Conservation (phyloP, 345 rosid species). For the Eucalyptus dawsonii region DNA sequence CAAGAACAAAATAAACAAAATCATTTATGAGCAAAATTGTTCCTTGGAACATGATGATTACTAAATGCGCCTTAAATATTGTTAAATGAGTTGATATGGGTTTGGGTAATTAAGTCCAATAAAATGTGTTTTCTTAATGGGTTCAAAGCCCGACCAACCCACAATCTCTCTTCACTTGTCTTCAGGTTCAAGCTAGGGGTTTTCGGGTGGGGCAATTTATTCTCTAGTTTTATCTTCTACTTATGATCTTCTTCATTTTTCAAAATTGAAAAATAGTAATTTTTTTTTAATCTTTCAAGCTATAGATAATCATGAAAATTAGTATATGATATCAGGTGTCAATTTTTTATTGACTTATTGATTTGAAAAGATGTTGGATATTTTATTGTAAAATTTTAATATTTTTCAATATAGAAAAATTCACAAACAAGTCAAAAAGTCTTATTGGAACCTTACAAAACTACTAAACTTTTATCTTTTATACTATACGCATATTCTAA, state of each 20-base stretch:
- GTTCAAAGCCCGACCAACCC: not conserved
- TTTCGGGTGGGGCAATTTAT: not conserved
- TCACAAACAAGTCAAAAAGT: not conserved
- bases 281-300: not conserved
- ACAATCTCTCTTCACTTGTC: not conserved
- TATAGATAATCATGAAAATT: too few species aligned
- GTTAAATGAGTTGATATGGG: not conserved
- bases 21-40: too few species aligned
- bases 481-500: too few species aligned
- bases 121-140: not conserved
- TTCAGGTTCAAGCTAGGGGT: not conserved
- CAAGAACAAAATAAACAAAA: too few species aligned
- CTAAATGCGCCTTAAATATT: too few species aligned
- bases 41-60: too few species aligned
- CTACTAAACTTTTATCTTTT: too few species aligned
- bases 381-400: too few species aligned
- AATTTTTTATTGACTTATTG: too few species aligned
- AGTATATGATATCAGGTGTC: not conserved
- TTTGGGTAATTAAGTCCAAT: not conserved
- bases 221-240: not conserved
- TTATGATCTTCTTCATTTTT: not conserved
- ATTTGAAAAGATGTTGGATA: not conserved
- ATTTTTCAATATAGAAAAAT: too few species aligned
- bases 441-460: not conserved
- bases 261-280: not conserved